phyloP scores from a whole-genome alignment of 441 rosid genomes.

The Erodium moschatum region DNA sequence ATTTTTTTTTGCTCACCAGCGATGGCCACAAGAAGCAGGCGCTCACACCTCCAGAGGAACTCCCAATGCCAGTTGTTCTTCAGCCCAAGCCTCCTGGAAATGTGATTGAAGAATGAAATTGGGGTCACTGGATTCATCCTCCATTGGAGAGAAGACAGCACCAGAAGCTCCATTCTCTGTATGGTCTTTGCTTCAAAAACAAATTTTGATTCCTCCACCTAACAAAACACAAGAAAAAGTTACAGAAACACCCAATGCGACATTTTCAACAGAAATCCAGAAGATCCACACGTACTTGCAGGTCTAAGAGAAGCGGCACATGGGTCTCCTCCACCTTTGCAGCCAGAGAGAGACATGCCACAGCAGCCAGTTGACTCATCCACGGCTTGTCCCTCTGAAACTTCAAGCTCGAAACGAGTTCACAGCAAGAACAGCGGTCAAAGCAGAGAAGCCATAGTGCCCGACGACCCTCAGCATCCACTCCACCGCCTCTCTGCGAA shows the following conservation, averaged over 20 bases:
- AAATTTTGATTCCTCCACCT: constrained; percentile 48
- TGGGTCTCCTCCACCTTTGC: constrained; percentile 66
- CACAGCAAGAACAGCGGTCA: constrained; percentile 49
- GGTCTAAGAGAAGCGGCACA: constrained; percentile 48
- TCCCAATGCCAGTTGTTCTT: constrained; percentile 34
- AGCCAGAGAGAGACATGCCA: constrained; percentile 58
- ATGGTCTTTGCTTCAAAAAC: constrained; percentile 57
- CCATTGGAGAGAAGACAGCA: constrained; percentile 55
- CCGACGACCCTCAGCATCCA: constrained; percentile 50
- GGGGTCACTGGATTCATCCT: constrained; percentile 66
- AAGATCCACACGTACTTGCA: constrained; percentile 37
- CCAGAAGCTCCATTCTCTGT: constrained; percentile 62
- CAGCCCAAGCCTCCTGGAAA: constrained; percentile 39
- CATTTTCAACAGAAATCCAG: constrained; percentile 23
- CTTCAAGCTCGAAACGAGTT: constrained; percentile 35
- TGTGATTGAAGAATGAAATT: constrained; percentile 47
- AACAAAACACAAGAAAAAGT: constrained; percentile 15
- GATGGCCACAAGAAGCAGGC: constrained; percentile 41
- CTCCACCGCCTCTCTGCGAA: constrained; percentile 41
- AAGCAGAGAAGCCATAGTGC: constrained; percentile 43
- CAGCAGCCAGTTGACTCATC: constrained; percentile 57
- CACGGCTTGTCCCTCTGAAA: constrained; percentile 53
- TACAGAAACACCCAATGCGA: constrained; percentile 18
- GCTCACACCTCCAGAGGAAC: constrained; percentile 40
- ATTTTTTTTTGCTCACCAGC: constrained; percentile 28